Evolutionary conservation across 352 stramenopile genomes (phyloP), one percentile per base, ranked within the genome.

Genomic region (Pythium biforme): DNA sequence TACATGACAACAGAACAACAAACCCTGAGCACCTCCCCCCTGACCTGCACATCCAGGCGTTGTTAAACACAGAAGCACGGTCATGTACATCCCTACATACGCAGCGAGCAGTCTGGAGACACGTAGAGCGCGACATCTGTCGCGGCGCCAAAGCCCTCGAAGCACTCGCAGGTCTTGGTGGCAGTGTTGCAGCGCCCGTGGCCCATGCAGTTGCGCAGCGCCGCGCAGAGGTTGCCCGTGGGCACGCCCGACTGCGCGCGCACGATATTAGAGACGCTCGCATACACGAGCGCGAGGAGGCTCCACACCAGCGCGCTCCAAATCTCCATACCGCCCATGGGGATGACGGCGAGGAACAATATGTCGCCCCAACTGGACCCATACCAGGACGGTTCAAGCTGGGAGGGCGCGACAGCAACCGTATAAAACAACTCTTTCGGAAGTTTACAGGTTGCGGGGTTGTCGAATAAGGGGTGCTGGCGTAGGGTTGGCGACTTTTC

Each of bases 81-180:
- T n/a, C n/a, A 43, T 7, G 37, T 10, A 37, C 2, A 19, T 37
- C 23, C 25, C 15, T 17, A 79, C 64, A 39, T 72, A 80, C 88
- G 84, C 49, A 75, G 57, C 1, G 83, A 96, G 66, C 91, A 97
- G 66, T 97, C 90, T 1, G 89, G 83, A 1, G 85, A 71, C 29
- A 79, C 76, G 72, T 95, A 96, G 39, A 70, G 52, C 12, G 85
- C 68, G 54, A 97, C 62, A 64, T 98, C 92, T 31, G 81, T 81
- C 52, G 77, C 62, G 17, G 88, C 80, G 27, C 93, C 93, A 49
- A 77, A 98, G 20, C 90, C 92, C 53, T 97, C 83, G 52, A 80
- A 92, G 77, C 93, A 98, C 20, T 73, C 68, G 72, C 93, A 98
- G 12, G 72, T 92, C 58, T 95, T 93, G 59, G 73, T 93, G 50